Evolutionary conservation across 2,329 filamentous ascomycete genomes (phyloP).

Genomic region (Penicillium sp.): DNA sequence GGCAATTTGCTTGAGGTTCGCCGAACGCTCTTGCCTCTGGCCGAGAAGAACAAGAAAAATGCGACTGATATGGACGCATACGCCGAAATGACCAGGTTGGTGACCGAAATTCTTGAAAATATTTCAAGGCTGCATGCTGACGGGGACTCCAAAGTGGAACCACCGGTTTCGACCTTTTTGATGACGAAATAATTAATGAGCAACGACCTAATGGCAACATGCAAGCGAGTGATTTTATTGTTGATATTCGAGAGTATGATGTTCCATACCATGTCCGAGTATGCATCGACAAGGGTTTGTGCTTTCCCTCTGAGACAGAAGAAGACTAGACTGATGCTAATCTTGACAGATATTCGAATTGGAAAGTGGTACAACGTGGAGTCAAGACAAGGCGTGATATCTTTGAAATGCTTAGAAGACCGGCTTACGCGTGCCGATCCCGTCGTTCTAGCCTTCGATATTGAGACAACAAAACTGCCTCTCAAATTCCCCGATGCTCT

Average conservation of each 20-base stretch:
- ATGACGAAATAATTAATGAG: constrained; percentile 81
- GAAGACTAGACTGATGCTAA: constrained; percentile 15
- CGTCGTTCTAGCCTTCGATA: constrained; percentile 98
- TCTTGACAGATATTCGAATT: constrained; percentile 74
- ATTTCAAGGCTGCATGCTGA: constrained; percentile 17
- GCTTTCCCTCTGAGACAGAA: not conserved
- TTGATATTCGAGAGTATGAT: constrained; percentile 98
- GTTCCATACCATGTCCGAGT: constrained; percentile 99
- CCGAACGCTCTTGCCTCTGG: constrained; percentile 81
- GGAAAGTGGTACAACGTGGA: constrained; percentile 98
- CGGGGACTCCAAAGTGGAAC: constrained; percentile 57
- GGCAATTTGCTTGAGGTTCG: constrained; percentile 80
- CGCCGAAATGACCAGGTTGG: constrained; percentile 84
- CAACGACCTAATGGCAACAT: constrained; percentile 74
- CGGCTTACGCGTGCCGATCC: constrained; percentile 88
- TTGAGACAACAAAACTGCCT: constrained; percentile 93
- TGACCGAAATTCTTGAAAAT: not conserved
- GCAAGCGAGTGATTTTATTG: constrained; percentile 94
- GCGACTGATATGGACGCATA: constrained; percentile 98
- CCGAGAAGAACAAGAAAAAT: constrained; percentile 94
- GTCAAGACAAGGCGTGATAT: constrained; percentile 84
- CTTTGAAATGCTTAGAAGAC: constrained; percentile 81
- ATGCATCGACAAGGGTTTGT: constrained; percentile 83
- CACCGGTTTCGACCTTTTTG: constrained; percentile 91
- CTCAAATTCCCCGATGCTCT: constrained; percentile 95